Base-by-base conservation (phyloP, 805 yeast genomes). In the Pichia californica region DNA sequence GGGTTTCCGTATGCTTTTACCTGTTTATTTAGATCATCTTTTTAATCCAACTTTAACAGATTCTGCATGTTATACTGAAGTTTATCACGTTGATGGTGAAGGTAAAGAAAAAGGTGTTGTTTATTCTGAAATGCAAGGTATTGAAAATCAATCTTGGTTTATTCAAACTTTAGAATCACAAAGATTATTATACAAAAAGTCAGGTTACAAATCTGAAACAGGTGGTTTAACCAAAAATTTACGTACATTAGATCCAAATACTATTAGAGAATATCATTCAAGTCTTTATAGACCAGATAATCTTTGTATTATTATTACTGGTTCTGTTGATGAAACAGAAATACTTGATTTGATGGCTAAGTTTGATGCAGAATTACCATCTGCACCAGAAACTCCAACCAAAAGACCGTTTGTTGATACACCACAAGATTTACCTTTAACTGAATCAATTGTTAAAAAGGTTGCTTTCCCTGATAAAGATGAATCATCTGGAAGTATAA, bases 21-120 rank as follows among this genome's bases (percentile, higher is more conserved):
- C 99, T 0, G 81, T 88, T 3, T 93, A 91, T 59, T 64, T 93
- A 51, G 98, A 93, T 58, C 98, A 93, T 59, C 64, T 93, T 20
- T 61, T 88, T 36, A 62, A 79, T 53, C 97, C 99, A 2, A 86
- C 95, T 0, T 66, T 93, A 41, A 83, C 95, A 1, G 95, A 88
- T 57, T 86, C 80, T 41, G 95, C 95, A 0, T 93, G 95, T 55
- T 67, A 82, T 41, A 93, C 99, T 1, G 99, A 93, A 60, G 98
- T 93, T 8, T 87, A 87, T 60, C 98, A 93, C 60, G 76, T 93
- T 36, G 98, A 93, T 60, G 96, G 95, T 2, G 73, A 77, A 8
- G 95, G 85, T 27, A 79, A 83, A 51, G 99, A 93, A 53, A 88
- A 88, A 59, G 99, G 99, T 53, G 99, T 93, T 26, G 98, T 93